Base-by-base conservation (phyloP, 805 yeast genomes). In the Kodamaea sagamina region DNA sequence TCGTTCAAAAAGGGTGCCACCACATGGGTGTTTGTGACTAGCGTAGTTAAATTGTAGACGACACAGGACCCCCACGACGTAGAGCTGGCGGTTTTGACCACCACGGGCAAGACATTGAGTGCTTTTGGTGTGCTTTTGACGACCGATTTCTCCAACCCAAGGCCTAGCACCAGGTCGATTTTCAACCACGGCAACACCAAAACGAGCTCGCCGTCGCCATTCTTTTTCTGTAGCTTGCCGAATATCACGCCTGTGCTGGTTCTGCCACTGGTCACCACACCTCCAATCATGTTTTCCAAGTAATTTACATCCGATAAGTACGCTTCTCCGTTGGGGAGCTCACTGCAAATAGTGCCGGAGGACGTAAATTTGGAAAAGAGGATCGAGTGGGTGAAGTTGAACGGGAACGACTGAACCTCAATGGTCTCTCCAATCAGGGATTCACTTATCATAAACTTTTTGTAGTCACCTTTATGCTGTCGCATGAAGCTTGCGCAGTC, bases 241-340 rank as follows among this genome's bases (percentile, higher is more conserved):
- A 65, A 44, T 1, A 74, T 61, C 18, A 74, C 48, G 0, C 79
- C 79, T 4, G 68, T 36, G 1, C 65, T 55, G 1, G 12, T 13
- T 11, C 22, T n/a, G 26, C 31, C 40, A 1, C 31, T 39, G 2
- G 41, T 12, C 7, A 51, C 72, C 3, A 67, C 45, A 4, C 70
- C 76, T 6, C 79, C 79, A 8, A 59, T 50, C 73, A 71, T 71
- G 46, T 74, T 75, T 41, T 74, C 79, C 46, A 75, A 41, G 49
- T 65, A 75, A 51, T 63, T 68, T 10, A 62, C 50, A 50, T 75
- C 79, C 12, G 68, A 52, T 5, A 74, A 49, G 47, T 57, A 63
- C 9, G 63, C 64, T 12, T 47, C 34, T n/a, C 19, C 17, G 36
- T 61, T 65, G 24, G 36, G 32, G 4, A 42, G 16, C 16, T 17